These are phyloP conservation scores for Striga asiatica DNA, from an alignment of 257 asterid genomes.

Conservation along the genomic window DNA sequence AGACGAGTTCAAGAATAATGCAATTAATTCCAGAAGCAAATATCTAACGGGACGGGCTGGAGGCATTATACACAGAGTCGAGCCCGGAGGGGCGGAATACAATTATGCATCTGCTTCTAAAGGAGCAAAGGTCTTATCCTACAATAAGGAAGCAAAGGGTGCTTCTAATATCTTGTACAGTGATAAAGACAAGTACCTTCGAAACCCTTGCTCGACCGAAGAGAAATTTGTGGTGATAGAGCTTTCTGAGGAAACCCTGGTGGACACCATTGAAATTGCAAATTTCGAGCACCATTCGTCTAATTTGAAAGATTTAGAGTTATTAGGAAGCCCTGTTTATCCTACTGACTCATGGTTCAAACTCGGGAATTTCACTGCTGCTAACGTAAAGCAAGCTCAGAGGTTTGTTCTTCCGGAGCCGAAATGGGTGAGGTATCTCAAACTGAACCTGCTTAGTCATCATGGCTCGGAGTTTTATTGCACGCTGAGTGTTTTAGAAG, in stretches of 20 bases:
- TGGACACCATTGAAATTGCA: conserved; percentile 61
- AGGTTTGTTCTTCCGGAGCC: conserved; percentile 69
- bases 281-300: conserved; percentile 95
- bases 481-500: conserved; percentile 74
- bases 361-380: conserved; percentile 76
- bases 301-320: conserved; percentile 68
- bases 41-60: conserved; percentile 44
- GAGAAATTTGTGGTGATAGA: conserved; percentile 78
- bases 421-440: conserved; percentile 86
- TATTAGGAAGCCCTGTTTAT: conserved; percentile 71
- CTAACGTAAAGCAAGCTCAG: conserved; percentile 71
- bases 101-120: conserved; percentile 87
- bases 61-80: conserved; percentile 58
- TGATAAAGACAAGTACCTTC: conserved; percentile 86
- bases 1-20: conserved; percentile 76
- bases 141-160: conserved; percentile 93
- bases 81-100: conserved; percentile 88
- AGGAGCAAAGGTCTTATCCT: conserved; percentile 86
- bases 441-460: conserved; percentile 56
- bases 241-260: conserved; percentile 92
- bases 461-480: conserved; percentile 92
- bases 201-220: conserved; percentile 90
- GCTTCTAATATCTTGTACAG: conserved; percentile 79
- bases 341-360: conserved; percentile 84
- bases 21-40: conserved; percentile 37